A percentile compares a stretch with the other conserved stretches of the same genome.
Evolutionary conservation across 352 stramenopile species (phyloP).

Genomic region (Phytophthora hibernalis): DNA sequence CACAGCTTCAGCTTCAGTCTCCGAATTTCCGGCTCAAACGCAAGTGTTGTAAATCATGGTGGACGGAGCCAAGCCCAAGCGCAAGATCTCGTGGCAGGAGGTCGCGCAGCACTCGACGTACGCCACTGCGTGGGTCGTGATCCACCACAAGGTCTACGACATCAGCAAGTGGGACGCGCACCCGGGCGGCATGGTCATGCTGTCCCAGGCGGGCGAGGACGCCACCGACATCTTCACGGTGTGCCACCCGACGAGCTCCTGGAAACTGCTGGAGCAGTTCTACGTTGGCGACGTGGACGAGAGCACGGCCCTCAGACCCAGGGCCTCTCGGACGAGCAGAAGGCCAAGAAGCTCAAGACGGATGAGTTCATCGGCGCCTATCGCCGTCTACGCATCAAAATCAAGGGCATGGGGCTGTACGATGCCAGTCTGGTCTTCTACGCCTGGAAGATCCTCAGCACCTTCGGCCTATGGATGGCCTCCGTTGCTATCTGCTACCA

Average conservation of each 20-base stretch:
- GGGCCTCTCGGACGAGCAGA: constrained; percentile 54
- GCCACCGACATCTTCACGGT: constrained; percentile 98
- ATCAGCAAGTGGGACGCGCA: constrained; percentile 88
- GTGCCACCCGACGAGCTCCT: constrained; percentile 95
- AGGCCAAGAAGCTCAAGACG: constrained; percentile 64
- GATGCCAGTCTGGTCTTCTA: constrained; percentile 94
- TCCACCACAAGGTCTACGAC: constrained; percentile 93
- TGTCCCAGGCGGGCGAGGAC: constrained; percentile 98
- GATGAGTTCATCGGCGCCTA: constrained; percentile 97
- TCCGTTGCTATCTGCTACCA: constrained; percentile 91
- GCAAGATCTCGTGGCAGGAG: constrained; percentile 81
- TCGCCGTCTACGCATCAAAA: constrained; percentile 93
- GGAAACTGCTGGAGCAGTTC: constrained; percentile 96
- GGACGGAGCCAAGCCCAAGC: constrained; percentile 63
- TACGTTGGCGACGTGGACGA: constrained; percentile 97
- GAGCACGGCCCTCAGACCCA: constrained; percentile 42
- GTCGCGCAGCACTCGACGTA: constrained; percentile 80
- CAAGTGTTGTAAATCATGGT: constrained; percentile 50
- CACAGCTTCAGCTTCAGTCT: constrained; percentile 37
- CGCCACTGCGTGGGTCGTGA: constrained; percentile 88
- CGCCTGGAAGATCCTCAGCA: constrained; percentile 95
- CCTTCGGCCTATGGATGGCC: constrained; percentile 89
- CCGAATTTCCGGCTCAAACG: constrained; percentile 28
- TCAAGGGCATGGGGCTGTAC: constrained; percentile 96
- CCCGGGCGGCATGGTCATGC: constrained; percentile 94